Conservation (phyloP, 805 yeast genomes). For the Metschnikowia lachancei region DNA sequence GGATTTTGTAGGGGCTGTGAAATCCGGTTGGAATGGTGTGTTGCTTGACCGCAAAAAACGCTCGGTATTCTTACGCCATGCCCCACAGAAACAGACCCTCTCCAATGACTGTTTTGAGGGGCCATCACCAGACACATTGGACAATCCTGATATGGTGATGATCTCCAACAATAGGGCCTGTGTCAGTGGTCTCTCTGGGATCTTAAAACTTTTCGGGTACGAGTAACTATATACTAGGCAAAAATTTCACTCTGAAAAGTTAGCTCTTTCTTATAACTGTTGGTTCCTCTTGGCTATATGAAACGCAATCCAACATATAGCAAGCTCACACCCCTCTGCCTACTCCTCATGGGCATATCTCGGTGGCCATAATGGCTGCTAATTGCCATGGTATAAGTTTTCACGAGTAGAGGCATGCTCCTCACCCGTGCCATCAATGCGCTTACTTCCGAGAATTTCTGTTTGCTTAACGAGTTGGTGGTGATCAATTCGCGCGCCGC, state of each 20-base stretch:
- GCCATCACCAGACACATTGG: conserved; percentile 10
- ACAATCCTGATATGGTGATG: conserved; percentile 23
- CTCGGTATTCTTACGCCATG: conserved; percentile 19
- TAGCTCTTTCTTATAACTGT: too few relatives aligned
- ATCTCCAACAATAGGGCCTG: conserved; percentile 36
- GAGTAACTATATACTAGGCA: not conserved
- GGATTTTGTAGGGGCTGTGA: conserved; percentile 51
- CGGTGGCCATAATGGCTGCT: conserved; percentile 18
- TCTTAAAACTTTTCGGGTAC: conserved; percentile 12
- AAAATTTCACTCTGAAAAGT: too few relatives aligned
- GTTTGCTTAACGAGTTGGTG: conserved; percentile 32
- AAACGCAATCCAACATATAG: too few relatives aligned
- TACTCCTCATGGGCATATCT: conserved; percentile 12
- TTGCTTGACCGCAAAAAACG: conserved; percentile 45
- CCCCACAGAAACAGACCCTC: conserved; percentile 1
- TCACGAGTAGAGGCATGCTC: conserved; percentile 16
- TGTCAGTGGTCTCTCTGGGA: conserved; percentile 14
- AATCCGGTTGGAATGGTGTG: conserved; percentile 63
- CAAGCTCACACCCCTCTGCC: too few relatives aligned
- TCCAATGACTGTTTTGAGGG: conserved; percentile 19
- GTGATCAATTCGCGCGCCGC: conserved; percentile 33
- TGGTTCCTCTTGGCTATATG: too few relatives aligned
- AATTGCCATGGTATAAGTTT: conserved; percentile 14
- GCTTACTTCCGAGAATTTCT: conserved; percentile 27
- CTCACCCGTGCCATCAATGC: conserved; percentile 47